Evolutionary conservation across 306 rosid species (phyloP).

Genomic region (Gleditsia sinensis): DNA sequence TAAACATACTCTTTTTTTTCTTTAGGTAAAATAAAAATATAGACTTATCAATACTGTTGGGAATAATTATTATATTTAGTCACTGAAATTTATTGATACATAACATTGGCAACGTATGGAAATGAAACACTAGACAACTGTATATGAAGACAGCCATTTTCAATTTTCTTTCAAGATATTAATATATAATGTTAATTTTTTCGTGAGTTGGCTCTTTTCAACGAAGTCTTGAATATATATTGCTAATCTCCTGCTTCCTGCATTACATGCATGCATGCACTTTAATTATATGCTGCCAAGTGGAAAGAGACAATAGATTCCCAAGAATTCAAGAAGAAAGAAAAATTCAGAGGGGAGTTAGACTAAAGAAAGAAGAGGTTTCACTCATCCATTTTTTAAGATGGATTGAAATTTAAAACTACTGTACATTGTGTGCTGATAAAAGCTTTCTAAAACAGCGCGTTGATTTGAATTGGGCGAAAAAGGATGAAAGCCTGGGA

Average conservation of each 20-base stretch:
- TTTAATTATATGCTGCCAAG: conserved; percentile 34
- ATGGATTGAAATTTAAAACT: neutral
- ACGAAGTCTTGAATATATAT: neutral
- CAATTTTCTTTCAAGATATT: no score
- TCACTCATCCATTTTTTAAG: neutral
- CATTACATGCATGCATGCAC: neutral
- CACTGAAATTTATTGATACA: no score
- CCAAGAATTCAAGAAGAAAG: conserved; percentile 73
- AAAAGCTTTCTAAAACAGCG: conserved; percentile 28
- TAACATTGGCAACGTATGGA: no score
- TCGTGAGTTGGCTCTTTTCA: no score
- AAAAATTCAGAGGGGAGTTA: conserved; percentile 51
- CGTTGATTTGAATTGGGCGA: conserved; percentile 32
- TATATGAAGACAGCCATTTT: no score
- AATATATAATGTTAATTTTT: no score
- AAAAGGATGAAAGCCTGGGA: conserved; percentile 53
- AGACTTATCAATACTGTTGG: no score
- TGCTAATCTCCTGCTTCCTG: neutral
- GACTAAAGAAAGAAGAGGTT: conserved; percentile 58
- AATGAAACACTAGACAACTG: no score
- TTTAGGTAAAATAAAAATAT: no score
- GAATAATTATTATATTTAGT: no score
- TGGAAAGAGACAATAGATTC: conserved; percentile 47
- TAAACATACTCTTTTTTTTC: no score
- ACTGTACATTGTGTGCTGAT: neutral